Evolutionary conservation across 352 stramenopile species (phyloP).

Genomic region (Pythium utonaiense): DNA sequence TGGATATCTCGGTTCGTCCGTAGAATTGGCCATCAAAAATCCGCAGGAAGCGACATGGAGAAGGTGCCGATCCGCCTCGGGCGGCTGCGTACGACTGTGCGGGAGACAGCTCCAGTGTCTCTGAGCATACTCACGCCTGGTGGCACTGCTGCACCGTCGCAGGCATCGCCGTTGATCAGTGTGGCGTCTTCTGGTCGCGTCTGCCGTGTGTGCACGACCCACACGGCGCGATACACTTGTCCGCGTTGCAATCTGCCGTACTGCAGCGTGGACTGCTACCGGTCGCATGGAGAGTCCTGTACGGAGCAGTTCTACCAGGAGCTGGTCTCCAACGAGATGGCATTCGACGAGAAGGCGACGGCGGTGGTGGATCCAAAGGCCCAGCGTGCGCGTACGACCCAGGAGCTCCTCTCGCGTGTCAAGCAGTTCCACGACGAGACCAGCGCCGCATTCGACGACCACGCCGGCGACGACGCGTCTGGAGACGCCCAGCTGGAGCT

Average conservation of each 20-base stretch:
- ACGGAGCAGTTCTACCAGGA: constrained; percentile 79
- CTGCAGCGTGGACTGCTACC: constrained; percentile 79
- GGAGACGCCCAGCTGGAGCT: constrained; percentile 22
- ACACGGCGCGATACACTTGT: constrained; percentile 75
- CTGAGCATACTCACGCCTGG: not conserved
- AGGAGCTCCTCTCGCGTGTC: constrained; percentile 48
- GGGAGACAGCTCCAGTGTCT: constrained; percentile 19
- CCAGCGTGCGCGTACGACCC: constrained; percentile 32
- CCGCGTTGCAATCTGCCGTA: constrained; percentile 77
- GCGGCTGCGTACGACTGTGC: constrained; percentile 40
- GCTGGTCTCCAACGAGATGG: constrained; percentile 58
- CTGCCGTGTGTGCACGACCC: constrained; percentile 60
- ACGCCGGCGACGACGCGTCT: not conserved
- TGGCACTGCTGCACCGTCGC: not conserved
- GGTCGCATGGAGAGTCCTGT: constrained; percentile 57
- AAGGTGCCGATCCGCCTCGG: constrained; percentile 67
- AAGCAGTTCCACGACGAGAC: constrained; percentile 55
- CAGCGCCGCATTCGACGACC: constrained; percentile 20
- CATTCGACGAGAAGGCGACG: constrained; percentile 29
- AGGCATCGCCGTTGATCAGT: not conserved
- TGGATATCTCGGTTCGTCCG: not conserved
- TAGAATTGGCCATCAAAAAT: constrained; percentile 2
- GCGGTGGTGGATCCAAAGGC: constrained; percentile 22
- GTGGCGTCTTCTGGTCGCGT: constrained; percentile 31
- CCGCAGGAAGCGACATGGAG: constrained; percentile 28